These are phyloP conservation scores for Dovyalis caffra DNA, from an alignment of 345 rosid species.

Conservation along the genomic window DNA sequence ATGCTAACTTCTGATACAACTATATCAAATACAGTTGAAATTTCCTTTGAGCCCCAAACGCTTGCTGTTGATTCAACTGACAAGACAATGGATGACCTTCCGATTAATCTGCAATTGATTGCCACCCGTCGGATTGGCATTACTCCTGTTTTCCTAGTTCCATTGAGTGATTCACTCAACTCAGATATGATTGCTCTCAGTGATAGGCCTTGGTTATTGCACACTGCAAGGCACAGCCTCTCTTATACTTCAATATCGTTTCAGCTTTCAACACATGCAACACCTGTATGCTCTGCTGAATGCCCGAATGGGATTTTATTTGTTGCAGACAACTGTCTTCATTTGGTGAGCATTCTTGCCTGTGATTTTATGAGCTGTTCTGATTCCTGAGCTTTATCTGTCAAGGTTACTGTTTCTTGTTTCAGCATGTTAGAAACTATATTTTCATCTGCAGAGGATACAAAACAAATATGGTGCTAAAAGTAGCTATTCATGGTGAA, in stretches of 20 bases:
- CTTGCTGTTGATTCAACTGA: conserved; percentile 29
- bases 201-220: conserved; percentile 96
- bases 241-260: conserved; percentile 86
- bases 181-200: conserved; percentile 88
- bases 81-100: conserved; percentile 34
- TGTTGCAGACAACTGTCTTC: conserved; percentile 90
- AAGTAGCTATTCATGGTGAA: background rate
- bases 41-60: conserved; percentile 27
- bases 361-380: background rate
- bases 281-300: conserved; percentile 85
- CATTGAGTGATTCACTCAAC: conserved; percentile 70
- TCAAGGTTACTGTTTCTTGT: background rate
- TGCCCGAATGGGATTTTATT: conserved; percentile 91
- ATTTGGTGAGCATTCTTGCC: conserved; percentile 56
- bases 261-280: conserved; percentile 94
- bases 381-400: background rate
- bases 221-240: conserved; percentile 88
- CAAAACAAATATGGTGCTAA: background rate
- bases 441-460: background rate
- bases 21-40: conserved; percentile 19
- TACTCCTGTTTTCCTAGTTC: conserved; percentile 95
- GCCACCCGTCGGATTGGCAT: conserved; percentile 91
- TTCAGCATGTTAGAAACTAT: background rate
- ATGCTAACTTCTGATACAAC: conserved; percentile 33
- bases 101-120: conserved; percentile 68